Base-by-base conservation (phyloP, 805 yeast species). In the Wilhelminamyces savonicus region DNA sequence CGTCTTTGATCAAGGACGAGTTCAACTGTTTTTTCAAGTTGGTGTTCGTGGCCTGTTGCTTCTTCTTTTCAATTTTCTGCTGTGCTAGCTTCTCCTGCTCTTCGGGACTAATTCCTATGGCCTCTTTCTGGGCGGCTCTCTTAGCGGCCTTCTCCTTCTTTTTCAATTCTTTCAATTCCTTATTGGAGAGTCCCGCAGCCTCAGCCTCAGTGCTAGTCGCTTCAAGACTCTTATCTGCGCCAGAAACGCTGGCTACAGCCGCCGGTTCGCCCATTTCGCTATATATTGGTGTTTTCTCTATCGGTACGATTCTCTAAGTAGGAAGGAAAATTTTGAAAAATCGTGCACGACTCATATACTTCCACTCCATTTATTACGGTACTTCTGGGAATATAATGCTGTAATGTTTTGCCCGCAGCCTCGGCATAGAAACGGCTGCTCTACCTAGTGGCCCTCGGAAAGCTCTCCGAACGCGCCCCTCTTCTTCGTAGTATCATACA, bases 61-160 rank as follows among this genome's bases (percentile, higher is more conserved):
- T 48, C 35, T 59, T 56, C 48, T 56, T 62, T 20, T 55, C 66
- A 31, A 48, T 69, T 56, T 59, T 70, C 60, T 53, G 66, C 50
- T 46, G 62, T 5, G 57, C 65, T 32, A 44, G 45, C 41, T 49
- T 58, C 31, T 66, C 48, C 51, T 72, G 62, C 48, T 63, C 58
- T 57, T 66, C 57, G 38, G 65, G 58, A 43, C 68, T 34, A 26
- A 76, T 72, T 20, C 81, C 87, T 29, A 65, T 71, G 6, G 77
- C 79, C 41, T 72, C 82, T 50, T 84, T 87, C 40, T 78, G 76
- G 2, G 95, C 95, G 2, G 95, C 92, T 52, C 97, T 71, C 53
- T 85, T 84, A 23, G 92, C 94, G 10, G 92, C 92, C 59, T 90
- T 88, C 48, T 87, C 95, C 45, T 76, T 76, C 65, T 87, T 88